Conservation (phyloP, 257 asterid genomes). For the Solanum sejunctum region DNA sequence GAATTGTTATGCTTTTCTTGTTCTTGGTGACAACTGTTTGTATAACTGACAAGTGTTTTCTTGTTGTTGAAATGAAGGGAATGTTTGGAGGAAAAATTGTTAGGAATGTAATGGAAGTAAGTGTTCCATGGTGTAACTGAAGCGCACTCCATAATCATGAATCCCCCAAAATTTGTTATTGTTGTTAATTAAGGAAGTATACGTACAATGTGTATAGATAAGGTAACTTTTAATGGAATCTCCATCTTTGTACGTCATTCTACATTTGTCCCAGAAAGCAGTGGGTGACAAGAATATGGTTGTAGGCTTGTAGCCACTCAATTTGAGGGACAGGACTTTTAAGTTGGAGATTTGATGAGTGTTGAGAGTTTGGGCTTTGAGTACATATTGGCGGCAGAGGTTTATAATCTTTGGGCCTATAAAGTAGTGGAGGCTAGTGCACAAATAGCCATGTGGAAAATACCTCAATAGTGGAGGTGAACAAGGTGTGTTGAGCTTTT, state of each 20-base stretch:
- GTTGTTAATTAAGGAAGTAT: neutral
- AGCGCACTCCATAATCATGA: conserved; percentile 44
- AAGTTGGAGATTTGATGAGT: neutral
- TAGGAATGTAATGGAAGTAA: conserved; percentile 54
- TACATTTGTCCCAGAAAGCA: neutral
- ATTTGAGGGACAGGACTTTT: neutral
- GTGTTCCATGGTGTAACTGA: conserved; percentile 53
- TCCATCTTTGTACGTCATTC: neutral
- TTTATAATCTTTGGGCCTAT: neutral
- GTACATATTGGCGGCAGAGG: neutral
- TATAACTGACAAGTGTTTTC: neutral
- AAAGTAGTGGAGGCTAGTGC: neutral
- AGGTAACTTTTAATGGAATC: neutral
- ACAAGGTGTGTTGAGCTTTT: too few relatives aligned
- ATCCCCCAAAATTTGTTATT: neutral
- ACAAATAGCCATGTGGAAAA: too few relatives aligned
- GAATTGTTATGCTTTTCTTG: conserved; percentile 27
- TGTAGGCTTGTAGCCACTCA: neutral
- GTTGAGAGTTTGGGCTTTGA: neutral
- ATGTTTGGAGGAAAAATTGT: conserved; percentile 13
- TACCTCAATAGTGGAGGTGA: too few relatives aligned
- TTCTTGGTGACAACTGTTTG: conserved; percentile 44
- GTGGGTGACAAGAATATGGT: neutral
- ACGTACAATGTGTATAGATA: neutral
- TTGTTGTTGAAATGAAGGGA: conserved; percentile 15